Percentiles rank a stretch among this genome's conserved stretches.
These are phyloP conservation scores for Zasmidium cellare DNA, from an alignment of 2,329 filamentous ascomycete species.

Conservation along the genomic window DNA sequence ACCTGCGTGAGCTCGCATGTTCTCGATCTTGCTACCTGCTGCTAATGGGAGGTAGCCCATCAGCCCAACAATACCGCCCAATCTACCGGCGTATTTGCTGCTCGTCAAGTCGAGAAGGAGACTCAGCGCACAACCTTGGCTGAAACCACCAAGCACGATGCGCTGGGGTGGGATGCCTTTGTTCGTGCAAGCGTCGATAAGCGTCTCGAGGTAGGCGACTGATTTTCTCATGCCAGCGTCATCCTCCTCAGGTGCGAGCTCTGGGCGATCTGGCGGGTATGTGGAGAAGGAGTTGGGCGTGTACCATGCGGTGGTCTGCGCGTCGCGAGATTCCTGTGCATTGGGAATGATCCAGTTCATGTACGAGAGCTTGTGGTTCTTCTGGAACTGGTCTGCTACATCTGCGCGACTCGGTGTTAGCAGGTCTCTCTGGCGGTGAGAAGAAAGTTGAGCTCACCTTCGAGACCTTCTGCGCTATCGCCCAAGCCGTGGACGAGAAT, in stretches of 20 bases:
- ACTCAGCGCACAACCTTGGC: slow-evolving; percentile 48
- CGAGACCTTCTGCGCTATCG: slow-evolving; percentile 47
- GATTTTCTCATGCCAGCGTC: slow-evolving; percentile 43
- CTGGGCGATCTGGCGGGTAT: slow-evolving; percentile 39
- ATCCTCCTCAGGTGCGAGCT: slow-evolving; percentile 38
- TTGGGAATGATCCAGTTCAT: slow-evolving; percentile 54
- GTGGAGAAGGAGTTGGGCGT: slow-evolving; percentile 41
- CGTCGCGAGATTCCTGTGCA: slow-evolving; percentile 48
- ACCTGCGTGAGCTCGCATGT: slow-evolving; percentile 39
- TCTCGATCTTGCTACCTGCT: slow-evolving; percentile 32
- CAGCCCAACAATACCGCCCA: slow-evolving; percentile 45
- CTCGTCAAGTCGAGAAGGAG: slow-evolving; percentile 44
- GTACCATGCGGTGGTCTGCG: slow-evolving; percentile 49
- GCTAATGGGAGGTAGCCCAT: slow-evolving; percentile 50
- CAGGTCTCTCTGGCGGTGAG: neutral
- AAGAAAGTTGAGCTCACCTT: slow-evolving; percentile 32
- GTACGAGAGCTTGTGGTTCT: slow-evolving; percentile 49
- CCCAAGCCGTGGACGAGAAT: slow-evolving; percentile 48
- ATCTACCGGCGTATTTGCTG: slow-evolving; percentile 38
- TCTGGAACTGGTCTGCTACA: slow-evolving; percentile 43
- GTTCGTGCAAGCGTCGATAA: slow-evolving; percentile 43
- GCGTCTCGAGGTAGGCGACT: slow-evolving; percentile 41
- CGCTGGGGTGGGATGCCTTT: slow-evolving; percentile 43
- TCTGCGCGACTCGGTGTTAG: no score
- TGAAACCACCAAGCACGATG: slow-evolving; percentile 50